These are phyloP conservation scores for Talaromyces sp. DNA, from an alignment of 2,329 filamentous ascomycete species.

Conservation along the genomic window DNA sequence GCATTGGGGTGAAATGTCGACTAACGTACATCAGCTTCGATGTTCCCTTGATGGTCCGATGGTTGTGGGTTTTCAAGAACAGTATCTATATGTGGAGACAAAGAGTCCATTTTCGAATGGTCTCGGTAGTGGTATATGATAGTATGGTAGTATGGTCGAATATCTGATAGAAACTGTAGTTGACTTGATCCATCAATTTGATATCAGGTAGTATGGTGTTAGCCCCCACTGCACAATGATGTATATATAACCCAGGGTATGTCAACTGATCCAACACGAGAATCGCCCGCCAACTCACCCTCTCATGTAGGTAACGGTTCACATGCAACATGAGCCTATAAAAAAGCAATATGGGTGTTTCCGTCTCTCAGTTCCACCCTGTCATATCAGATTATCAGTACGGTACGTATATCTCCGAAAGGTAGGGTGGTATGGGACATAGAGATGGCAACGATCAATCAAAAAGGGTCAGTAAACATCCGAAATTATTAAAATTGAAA, in stretches of 20 bases:
- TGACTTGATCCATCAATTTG: background rate
- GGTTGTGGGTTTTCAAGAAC: slow-evolving; percentile 17
- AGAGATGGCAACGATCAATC: background rate
- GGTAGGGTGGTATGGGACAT: background rate
- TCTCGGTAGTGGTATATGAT: background rate
- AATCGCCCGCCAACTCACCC: background rate
- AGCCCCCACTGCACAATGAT: background rate
- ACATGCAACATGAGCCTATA: background rate
- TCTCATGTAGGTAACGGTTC: background rate
- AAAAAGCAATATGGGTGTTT: background rate
- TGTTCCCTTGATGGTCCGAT: slow-evolving; percentile 11
- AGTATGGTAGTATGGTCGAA: background rate
- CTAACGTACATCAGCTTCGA: slow-evolving; percentile 21
- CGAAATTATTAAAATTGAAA: background rate
- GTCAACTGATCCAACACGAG: background rate
- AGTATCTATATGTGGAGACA: background rate
- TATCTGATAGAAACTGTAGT: background rate
- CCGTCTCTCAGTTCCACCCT: background rate
- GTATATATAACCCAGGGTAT: background rate
- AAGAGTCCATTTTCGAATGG: background rate
- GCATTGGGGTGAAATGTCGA: background rate
- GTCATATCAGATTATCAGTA: too few species aligned
- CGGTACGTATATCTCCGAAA: background rate
- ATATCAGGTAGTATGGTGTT: background rate
- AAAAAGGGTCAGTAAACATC: background rate